Evolutionary conservation across 2,329 filamentous ascomycete species (phyloP).

Genomic region (Aspergillus calidoustus): DNA sequence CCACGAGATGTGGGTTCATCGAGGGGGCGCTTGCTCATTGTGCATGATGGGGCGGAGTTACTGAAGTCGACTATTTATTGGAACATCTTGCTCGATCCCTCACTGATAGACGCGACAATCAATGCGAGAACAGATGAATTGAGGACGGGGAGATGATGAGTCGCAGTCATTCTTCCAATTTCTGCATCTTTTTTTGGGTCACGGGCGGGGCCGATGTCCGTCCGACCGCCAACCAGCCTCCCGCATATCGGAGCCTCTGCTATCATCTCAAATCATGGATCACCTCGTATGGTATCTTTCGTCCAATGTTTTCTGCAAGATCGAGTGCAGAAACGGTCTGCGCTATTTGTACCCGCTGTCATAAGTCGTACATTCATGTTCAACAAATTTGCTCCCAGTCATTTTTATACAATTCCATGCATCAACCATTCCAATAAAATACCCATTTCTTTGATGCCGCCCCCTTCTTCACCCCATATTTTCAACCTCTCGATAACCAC

Average conservation of each 20-base stretch:
- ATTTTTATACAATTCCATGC: constrained; percentile 21
- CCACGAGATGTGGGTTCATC: constrained; percentile 35
- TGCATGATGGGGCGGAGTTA: constrained; percentile 31
- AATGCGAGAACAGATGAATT: background rate
- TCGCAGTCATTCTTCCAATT: background rate
- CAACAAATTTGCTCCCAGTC: background rate
- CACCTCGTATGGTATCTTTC: no score
- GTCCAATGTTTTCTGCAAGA: no score
- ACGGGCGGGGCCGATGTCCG: constrained; percentile 15
- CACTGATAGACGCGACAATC: background rate
- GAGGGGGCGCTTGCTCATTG: constrained; percentile 44
- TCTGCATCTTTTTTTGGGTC: constrained; percentile 11
- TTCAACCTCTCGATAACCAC: constrained; percentile 30
- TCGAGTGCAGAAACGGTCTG: no score
- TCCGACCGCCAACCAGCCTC: constrained; percentile 13
- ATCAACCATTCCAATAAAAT: constrained; percentile 30
- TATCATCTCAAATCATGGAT: no score
- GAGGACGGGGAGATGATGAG: background rate
- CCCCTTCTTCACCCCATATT: constrained; percentile 30
- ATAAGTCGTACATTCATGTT: background rate
- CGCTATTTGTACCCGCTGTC: background rate
- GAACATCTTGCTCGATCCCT: background rate
- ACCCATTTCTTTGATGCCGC: constrained; percentile 29
- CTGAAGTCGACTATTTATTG: background rate
- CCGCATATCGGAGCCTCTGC: background rate